Percentiles rank a stretch among this genome's conserved stretches.
Evolutionary conservation across 257 asterid species (phyloP).

Genomic region (Solanum corneliomulleri): DNA sequence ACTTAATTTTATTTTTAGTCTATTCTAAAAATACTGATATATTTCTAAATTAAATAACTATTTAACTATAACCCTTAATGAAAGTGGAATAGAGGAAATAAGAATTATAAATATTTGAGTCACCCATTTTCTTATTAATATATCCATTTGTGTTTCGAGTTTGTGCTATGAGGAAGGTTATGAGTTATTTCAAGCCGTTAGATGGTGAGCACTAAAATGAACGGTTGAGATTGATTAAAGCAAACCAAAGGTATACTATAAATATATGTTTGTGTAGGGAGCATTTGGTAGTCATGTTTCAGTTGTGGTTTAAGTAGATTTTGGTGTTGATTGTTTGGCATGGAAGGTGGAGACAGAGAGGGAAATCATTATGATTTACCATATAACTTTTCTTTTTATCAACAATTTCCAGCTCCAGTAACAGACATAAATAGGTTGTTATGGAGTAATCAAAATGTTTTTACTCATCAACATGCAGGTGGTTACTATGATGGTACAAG

Average conservation of each 20-base stretch:
- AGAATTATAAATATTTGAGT: conserved; percentile 10
- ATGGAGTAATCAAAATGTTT: conserved; percentile 6
- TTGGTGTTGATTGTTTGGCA: conserved; percentile 3
- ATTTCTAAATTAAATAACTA: too few relatives aligned
- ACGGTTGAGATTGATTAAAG: conserved; percentile 30
- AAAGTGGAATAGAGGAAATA: too few relatives aligned
- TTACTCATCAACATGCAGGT: neutral
- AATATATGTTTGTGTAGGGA: neutral
- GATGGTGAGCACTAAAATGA: conserved; percentile 20
- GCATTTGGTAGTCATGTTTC: neutral
- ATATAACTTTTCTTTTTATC: conserved; percentile 4
- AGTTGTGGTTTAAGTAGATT: neutral
- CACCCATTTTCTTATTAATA: conserved; percentile 14
- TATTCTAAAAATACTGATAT: too few relatives aligned
- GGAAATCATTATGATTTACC: conserved; percentile 1
- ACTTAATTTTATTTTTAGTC: too few relatives aligned
- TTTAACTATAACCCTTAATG: too few relatives aligned
- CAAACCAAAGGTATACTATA: conserved; percentile 9
- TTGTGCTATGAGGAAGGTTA: conserved; percentile 19
- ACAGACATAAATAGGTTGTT: conserved; percentile 23
- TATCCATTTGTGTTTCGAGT: conserved; percentile 13
- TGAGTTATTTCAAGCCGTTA: conserved; percentile 29
- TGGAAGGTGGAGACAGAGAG: conserved; percentile 26
- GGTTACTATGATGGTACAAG: neutral
- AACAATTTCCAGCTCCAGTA: conserved; percentile 10